Evolutionary conservation across 805 yeast species (phyloP).

Genomic region (Wickerhamomyces mucosus): DNA sequence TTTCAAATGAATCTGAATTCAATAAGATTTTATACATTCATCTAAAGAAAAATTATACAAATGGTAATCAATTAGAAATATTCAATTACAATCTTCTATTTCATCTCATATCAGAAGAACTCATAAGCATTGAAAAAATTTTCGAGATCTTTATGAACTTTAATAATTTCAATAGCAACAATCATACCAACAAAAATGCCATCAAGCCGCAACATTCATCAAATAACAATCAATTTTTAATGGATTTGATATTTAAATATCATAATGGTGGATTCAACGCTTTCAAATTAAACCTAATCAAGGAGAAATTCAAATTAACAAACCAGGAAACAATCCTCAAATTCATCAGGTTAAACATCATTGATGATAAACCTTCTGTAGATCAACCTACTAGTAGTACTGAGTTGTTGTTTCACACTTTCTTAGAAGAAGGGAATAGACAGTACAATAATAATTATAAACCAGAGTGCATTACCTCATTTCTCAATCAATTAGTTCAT

Average conservation of each 20-base stretch:
- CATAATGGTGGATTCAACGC: conserved; percentile 9
- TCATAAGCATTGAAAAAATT: conserved; percentile 25
- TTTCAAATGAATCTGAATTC: conserved; percentile 16
- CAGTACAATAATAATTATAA: too few relatives aligned
- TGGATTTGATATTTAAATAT: conserved; percentile 17
- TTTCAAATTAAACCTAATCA: conserved; percentile 15
- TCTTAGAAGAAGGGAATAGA: too few relatives aligned
- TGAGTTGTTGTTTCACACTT: too few relatives aligned
- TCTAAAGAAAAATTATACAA: conserved; percentile 18
- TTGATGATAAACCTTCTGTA: too few relatives aligned
- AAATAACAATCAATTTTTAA: conserved; percentile 10
- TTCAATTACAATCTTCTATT: conserved; percentile 26
- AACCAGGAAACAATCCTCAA: conserved; percentile 10
- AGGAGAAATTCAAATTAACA: conserved; percentile 12
- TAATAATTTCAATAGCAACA: too few relatives aligned
- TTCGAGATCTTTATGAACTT: conserved; percentile 23
- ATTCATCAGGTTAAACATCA: too few relatives aligned
- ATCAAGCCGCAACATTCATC: conserved; percentile 2
- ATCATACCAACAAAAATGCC: background rate
- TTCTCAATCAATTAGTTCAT: background rate
- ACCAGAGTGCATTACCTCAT: background rate
- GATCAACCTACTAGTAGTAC: too few relatives aligned
- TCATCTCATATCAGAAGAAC: conserved; percentile 28
- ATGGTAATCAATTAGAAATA: conserved; percentile 22
- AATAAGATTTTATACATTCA: conserved; percentile 16